Percentiles rank a stretch among this genome's conserved stretches.
phyloP scores from a whole-genome alignment of 208 protist species.

The Acanthamoeba pearcei region DNA sequence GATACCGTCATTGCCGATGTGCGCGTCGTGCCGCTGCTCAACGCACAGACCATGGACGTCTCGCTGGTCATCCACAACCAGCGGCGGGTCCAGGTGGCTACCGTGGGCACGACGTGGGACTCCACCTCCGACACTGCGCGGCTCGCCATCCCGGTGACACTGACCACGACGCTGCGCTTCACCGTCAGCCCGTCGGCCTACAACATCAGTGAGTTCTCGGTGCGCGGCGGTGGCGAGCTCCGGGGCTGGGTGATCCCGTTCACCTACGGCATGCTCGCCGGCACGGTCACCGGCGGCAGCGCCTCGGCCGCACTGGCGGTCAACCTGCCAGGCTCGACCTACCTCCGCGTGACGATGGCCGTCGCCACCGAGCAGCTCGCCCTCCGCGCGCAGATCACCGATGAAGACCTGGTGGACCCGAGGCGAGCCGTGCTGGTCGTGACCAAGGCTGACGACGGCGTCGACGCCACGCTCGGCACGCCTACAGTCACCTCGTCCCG shows the following conservation, averaged over 20 bases:
- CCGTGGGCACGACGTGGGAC: constrained; percentile 23
- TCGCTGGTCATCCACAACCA: constrained; percentile 5
- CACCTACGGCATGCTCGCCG: constrained; percentile 44
- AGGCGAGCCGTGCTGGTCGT: background rate
- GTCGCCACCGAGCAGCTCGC: background rate
- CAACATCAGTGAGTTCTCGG: background rate
- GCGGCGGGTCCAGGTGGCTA: background rate
- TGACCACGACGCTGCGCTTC: constrained; percentile 50
- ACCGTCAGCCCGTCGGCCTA: background rate
- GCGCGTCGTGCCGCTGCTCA: background rate
- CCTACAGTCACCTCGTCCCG: background rate
- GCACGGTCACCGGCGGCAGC: background rate
- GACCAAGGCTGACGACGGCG: background rate
- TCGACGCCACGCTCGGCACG: background rate
- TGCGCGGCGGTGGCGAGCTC: constrained; percentile 15
- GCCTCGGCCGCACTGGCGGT: background rate
- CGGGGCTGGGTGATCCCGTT: background rate
- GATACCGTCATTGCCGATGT: background rate
- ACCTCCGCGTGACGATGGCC: background rate
- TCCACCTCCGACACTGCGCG: background rate
- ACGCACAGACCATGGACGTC: background rate
- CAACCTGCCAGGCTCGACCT: background rate
- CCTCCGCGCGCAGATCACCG: background rate
- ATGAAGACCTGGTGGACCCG: background rate
- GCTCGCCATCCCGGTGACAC: background rate